Conservation (phyloP, 129 eudicot genomes). For the Ambrosia trifida region DNA sequence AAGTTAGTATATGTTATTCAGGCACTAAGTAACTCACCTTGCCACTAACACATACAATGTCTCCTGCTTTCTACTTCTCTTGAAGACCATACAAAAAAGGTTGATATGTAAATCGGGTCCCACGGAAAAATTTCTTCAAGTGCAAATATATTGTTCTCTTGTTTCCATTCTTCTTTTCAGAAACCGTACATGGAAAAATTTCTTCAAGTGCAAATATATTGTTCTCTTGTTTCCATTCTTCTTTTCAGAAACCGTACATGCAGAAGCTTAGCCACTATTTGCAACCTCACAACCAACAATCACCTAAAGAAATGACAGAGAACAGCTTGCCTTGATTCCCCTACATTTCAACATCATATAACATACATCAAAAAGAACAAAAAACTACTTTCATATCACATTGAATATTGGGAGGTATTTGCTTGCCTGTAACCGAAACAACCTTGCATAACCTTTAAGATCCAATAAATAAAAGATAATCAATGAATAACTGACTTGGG, state of each 20-base stretch:
- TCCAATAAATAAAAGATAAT: too few species aligned
- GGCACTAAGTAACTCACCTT: constrained; percentile 64
- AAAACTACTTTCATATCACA: background rate
- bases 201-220: constrained; percentile 80
- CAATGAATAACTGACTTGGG: too few species aligned
- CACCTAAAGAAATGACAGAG: constrained; percentile 80
- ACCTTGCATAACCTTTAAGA: too few species aligned
- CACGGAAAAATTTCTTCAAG: constrained; percentile 84
- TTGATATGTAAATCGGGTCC: constrained; percentile 70
- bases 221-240: constrained; percentile 50
- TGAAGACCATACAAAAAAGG: constrained; percentile 65
- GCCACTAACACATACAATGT: constrained; percentile 87
- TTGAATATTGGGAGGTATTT: too few species aligned
- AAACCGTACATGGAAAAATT: too few species aligned
- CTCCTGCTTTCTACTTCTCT: constrained; percentile 77
- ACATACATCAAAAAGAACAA: background rate
- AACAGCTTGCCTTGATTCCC: constrained; percentile 71
- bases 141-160: too few species aligned
- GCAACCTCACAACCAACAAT: constrained; percentile 79
- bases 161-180: too few species aligned
- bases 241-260: constrained; percentile 36
- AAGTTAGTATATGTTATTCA: constrained; percentile 8
- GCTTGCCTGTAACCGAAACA: too few species aligned
- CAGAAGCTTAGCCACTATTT: constrained; percentile 46
- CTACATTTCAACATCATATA: constrained; percentile 57